Evolutionary conservation across 495 filamentous ascomycete species (phyloP), one percentile per base, ranked within the genome.

Genomic region (Tricharina praecox): DNA sequence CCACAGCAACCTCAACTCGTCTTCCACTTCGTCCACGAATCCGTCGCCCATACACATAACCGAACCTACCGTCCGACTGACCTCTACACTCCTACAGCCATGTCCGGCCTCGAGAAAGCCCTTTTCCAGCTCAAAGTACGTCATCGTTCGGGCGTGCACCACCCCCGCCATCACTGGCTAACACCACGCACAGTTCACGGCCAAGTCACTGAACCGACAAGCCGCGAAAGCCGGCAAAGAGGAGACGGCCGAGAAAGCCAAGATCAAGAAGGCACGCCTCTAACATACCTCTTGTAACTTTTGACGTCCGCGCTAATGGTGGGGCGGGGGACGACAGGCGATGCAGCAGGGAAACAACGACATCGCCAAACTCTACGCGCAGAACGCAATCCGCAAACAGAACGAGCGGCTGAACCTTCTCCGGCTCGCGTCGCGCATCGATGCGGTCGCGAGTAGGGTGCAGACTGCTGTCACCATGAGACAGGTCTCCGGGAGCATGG

Each of bases 201-300:
- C 82, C 19, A 87, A 87, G 63, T 79, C 84, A 63, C 73, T 85
- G 45, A 82, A 82, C 48, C 69, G 82, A 51, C 82, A 88, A 67
- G 78, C 82, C 9, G 73, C 73, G 48, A 86, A 85, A 62, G 83
- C 83, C 15, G 74, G 76, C 45, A 86, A 86, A 64, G 82, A 87
- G 62, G 83, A 86, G 62, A 79, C 75, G 48, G 68, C 76, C 21
- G 75, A 87, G 63, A 84, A 85, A 68, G 75, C 78, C 58, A 85
- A 87, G 64, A 71, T 88, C 55, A 84, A 88, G 62, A 85, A 81
- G 66, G 78, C 79, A 50, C 42, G 61, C 36, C 43, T 28, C 38
- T 13, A 18, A 25, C 47, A 9, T 23, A 21, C 23, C 23, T 7
- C 35, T 28, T 36, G 50, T 32, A 35, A n/a, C n/a, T n/a, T n/a